A percentile compares a stretch with the other conserved stretches of the same genome.
Conservation (phyloP, 345 rosid genomes). For the Punica granatum region DNA sequence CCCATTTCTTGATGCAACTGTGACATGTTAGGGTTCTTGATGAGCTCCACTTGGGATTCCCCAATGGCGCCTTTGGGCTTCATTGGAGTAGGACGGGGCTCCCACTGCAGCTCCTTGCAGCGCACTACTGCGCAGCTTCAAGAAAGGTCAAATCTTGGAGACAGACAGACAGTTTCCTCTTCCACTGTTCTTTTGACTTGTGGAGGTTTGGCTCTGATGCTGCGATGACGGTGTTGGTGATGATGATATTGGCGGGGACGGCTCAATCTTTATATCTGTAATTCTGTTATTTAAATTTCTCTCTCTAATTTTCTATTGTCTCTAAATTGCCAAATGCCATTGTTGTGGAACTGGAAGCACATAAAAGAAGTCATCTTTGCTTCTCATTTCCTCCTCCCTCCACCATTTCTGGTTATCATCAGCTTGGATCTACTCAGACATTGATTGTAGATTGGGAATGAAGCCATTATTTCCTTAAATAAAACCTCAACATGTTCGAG, state of each 20-base stretch:
- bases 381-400: background rate
- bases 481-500: no score
- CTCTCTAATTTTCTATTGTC: background rate
- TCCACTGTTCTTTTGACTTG: background rate
- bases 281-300: background rate
- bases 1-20: background rate
- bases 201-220: background rate
- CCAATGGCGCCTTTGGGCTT: background rate
- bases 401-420: background rate
- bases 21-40: background rate
- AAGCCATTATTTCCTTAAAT: no score
- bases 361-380: background rate
- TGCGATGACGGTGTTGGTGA: slow-evolving; percentile 5
- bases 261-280: slow-evolving; percentile 2
- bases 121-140: background rate
- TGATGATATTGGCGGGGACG: slow-evolving; percentile 9
- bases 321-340: background rate
- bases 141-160: background rate
- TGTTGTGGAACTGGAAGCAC: background rate
- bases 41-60: background rate
- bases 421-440: no score
- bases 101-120: background rate
- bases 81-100: background rate
- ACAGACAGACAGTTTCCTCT: background rate
- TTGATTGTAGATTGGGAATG: no score